phyloP scores from a whole-genome alignment of 805 yeast species.

The Cyberlindnera saturnus region DNA sequence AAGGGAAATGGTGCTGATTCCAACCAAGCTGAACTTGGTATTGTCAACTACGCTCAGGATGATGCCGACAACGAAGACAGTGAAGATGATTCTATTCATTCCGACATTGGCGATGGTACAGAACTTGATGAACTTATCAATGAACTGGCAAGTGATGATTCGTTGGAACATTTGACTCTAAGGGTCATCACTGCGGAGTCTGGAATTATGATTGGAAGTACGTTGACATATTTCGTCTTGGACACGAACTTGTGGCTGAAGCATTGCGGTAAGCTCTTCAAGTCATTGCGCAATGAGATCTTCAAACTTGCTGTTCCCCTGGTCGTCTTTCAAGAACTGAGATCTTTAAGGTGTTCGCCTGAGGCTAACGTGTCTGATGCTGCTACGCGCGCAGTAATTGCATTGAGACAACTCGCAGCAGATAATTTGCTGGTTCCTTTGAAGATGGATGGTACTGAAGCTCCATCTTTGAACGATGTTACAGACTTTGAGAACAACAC shows the following conservation, averaged over 20 bases:
- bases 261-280: constrained; percentile 71
- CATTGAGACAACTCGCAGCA: constrained; percentile 57
- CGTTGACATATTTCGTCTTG: constrained; percentile 32
- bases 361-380: constrained; percentile 74
- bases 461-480: constrained; percentile 64
- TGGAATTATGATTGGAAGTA: constrained; percentile 10
- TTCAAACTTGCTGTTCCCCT: constrained; percentile 61
- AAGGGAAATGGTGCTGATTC: background rate
- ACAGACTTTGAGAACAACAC: constrained; percentile 68
- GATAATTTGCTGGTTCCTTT: constrained; percentile 52
- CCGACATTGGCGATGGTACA: constrained; percentile 3
- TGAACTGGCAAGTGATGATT: constrained; percentile 1
- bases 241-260: constrained; percentile 81
- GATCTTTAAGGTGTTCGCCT: constrained; percentile 63
- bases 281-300: constrained; percentile 55
- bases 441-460: constrained; percentile 64
- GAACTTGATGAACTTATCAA: constrained; percentile 5
- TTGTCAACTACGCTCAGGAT: constrained; percentile 7
- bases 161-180: constrained; percentile 1
- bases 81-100: background rate
- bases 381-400: constrained; percentile 74
- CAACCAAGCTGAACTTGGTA: background rate
- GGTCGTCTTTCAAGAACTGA: constrained; percentile 70
- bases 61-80: constrained; percentile 10
- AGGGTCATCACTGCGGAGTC: constrained; percentile 10